A percentile compares a stretch with the other conserved stretches of the same genome.
These are phyloP conservation scores for Oryza nivara DNA, from an alignment of 176 grass and related monocot genomes.

Conservation along the genomic window DNA sequence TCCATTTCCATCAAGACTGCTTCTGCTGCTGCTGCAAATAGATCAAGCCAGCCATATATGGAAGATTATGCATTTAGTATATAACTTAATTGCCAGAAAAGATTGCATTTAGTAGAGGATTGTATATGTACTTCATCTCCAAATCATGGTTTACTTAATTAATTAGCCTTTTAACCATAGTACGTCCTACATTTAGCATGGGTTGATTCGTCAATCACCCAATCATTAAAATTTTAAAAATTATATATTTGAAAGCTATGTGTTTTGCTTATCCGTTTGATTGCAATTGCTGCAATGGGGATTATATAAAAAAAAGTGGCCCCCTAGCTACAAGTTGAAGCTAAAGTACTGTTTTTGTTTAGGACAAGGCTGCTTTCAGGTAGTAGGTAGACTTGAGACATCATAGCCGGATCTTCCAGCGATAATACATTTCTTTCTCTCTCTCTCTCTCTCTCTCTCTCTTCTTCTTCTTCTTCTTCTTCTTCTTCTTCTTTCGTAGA, in stretches of 20 bases:
- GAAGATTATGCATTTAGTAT: no score
- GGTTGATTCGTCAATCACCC: not conserved
- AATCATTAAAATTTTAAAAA: not conserved
- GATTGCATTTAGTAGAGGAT: no score
- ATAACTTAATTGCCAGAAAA: not conserved
- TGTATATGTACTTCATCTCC: not conserved
- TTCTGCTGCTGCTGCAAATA: not conserved
- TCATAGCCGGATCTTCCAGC: slow-evolving; percentile 39
- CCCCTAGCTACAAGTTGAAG: slow-evolving; percentile 28
- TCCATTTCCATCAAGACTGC: slow-evolving; percentile 20
- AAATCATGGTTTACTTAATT: not conserved
- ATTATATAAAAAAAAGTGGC: slow-evolving; percentile 25
- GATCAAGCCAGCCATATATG: not conserved
- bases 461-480: not conserved
- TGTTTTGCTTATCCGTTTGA: not conserved
- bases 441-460: no score
- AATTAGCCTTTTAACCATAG: not conserved
- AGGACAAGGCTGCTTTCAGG: slow-evolving; percentile 53
- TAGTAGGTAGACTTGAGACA: slow-evolving; percentile 51
- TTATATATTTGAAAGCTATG: not conserved
- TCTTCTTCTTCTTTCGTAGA: slow-evolving; percentile 7
- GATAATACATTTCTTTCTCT: slow-evolving; percentile 20
- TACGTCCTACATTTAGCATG: not conserved
- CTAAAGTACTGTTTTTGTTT: slow-evolving; percentile 31
- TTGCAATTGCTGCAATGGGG: not conserved